Base-by-base conservation (phyloP, 2,329 filamentous ascomycete genomes). In the Chrysoporthe austroafricana region DNA sequence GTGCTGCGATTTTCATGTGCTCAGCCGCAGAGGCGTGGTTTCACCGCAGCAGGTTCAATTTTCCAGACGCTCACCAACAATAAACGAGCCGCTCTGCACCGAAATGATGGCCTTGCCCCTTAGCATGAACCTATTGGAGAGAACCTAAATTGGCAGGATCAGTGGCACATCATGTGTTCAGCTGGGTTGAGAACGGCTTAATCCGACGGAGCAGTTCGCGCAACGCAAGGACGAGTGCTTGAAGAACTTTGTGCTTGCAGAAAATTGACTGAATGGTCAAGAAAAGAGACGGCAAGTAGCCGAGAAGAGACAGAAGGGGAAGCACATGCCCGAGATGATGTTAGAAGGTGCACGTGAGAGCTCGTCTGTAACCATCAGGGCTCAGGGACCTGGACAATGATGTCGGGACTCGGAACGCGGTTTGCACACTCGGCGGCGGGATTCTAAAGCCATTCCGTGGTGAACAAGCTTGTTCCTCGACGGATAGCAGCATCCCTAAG, bases 181-280 rank as follows among this genome's bases (percentile, higher is more conserved):
- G 34, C 9, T 39, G 36, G 6, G 36, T 39, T 39, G 36, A 39
- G 36, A 39, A 39, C 36, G 9, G 36, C 36, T 39, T 9, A 9
- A 39, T 6, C 57, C 48, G 14, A 61, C 59, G 56, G n/a, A 66
- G 54, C 46, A 11, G 34, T 21, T 44, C 56, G 54, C 63, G 54
- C 7, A 16, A 66, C 48, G 48, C 57, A 42, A 56, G 46, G 36
- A 36, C 18, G n/a, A 14, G 50, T 21, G 18, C 21, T 46, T 48
- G 26, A 52, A 14, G 9, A 26, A 52, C 2, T 3, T 50, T 52
- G 48, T 52, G 44, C 44, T 26, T 9, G 48, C 26, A 9, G 13
- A 21, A 52, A 9, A 18, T 9, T 14, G 48, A 21, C 9, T 9
- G 13, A 21, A 4, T 52, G 11, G 13, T 26, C 21, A 32, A n/a